Evolutionary conservation across 148 eudicot species (phyloP).

Genomic region (Heliosperma pusillum): DNA sequence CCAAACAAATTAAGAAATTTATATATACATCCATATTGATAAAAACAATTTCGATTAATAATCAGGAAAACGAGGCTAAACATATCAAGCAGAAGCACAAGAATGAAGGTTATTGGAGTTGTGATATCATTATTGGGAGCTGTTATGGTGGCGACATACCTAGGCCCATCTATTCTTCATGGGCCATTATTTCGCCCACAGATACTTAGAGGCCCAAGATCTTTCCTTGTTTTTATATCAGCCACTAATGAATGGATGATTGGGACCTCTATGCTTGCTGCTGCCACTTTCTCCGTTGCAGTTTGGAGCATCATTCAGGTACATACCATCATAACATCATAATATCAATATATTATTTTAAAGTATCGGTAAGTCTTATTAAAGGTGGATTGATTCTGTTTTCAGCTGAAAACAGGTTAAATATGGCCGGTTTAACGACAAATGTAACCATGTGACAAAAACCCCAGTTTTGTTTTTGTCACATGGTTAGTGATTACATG

Average conservation of each 20-base stretch:
- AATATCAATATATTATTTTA: no score
- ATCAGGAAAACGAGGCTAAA: conserved; percentile 43
- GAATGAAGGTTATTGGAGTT: conserved; percentile 40
- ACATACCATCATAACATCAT: no score
- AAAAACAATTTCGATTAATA: no score
- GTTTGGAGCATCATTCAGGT: conserved; percentile 70
- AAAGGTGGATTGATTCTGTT: no score
- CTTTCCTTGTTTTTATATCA: conserved; percentile 35
- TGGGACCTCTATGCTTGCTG: conserved; percentile 57
- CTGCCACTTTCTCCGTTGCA: conserved; percentile 48
- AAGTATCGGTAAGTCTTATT: no score
- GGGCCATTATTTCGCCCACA: conserved; percentile 30
- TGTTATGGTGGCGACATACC: conserved; percentile 31
- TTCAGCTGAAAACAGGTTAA: no score
- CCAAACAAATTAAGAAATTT: no score
- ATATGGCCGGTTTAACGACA: no score
- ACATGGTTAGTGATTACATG: no score
- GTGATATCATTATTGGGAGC: conserved; percentile 47
- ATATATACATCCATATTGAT: no score
- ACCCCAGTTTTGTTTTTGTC: no score
- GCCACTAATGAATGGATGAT: conserved; percentile 52
- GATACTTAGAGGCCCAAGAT: conserved; percentile 23
- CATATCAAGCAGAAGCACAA: conserved; percentile 32
- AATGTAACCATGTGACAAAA: no score
- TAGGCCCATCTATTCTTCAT: conserved; percentile 47